These are phyloP conservation scores for Brassica cretica DNA, from an alignment of 345 rosid genomes.

Conservation along the genomic window DNA sequence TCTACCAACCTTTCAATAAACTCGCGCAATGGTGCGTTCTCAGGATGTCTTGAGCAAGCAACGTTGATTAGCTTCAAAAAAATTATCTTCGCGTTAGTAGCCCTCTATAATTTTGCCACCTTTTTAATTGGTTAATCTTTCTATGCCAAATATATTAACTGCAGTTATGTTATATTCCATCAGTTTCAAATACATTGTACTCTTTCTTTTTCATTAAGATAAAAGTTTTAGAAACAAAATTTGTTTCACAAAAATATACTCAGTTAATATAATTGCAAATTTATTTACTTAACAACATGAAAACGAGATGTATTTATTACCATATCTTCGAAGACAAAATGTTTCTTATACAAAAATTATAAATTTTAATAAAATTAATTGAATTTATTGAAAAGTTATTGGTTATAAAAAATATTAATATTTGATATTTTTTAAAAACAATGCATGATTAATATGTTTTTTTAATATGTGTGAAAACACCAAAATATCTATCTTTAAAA, in stretches of 20 bases:
- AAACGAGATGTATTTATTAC: slow-evolving; percentile 25
- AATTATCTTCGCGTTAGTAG: neutral
- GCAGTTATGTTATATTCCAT: neutral
- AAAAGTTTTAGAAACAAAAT: too few species aligned
- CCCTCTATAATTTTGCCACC: slow-evolving; percentile 8
- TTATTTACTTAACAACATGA: neutral
- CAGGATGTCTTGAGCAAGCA: slow-evolving; percentile 20
- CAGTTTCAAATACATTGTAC: neutral
- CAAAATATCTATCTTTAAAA: too few species aligned
- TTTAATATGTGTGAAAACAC: too few species aligned
- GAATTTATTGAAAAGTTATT: too few species aligned
- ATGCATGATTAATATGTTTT: too few species aligned
- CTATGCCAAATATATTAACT: neutral
- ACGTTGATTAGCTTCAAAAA: slow-evolving; percentile 3
- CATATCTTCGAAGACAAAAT: slow-evolving; percentile 16
- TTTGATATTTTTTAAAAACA: too few species aligned
- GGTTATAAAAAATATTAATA: too few species aligned
- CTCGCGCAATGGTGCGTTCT: slow-evolving; percentile 19
- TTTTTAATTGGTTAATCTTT: neutral
- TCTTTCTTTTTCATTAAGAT: too few species aligned
- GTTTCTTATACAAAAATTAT: neutral
- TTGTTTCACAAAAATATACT: too few species aligned
- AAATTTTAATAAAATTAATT: too few species aligned
- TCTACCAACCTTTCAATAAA: slow-evolving; percentile 26
- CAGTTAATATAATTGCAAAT: too few species aligned